Conservation (phyloP, 768 basidiomycete species). For the Fomitopsis serialis region DNA sequence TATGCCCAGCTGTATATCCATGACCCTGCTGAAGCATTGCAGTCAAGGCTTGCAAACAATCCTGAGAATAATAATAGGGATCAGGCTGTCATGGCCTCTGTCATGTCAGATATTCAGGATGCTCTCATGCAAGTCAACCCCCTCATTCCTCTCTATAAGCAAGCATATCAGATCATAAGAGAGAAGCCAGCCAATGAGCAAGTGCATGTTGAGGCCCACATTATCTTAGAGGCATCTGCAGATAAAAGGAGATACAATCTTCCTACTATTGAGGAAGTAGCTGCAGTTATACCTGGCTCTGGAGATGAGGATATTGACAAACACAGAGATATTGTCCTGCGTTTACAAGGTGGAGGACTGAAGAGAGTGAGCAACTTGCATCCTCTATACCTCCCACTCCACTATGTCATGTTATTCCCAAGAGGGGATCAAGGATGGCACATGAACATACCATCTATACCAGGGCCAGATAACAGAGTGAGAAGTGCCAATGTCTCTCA, state of each 20-base stretch:
- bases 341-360: conserved; percentile 19
- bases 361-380: conserved; percentile 28
- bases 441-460: conserved; percentile 16
- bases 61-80: background rate
- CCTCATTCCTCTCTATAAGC: conserved; percentile 8
- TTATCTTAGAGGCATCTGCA: conserved; percentile 6
- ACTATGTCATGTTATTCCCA: conserved; percentile 43
- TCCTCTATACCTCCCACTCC: conserved; percentile 31
- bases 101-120: conserved; percentile 10
- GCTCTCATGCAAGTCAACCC: conserved; percentile 7
- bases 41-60: conserved; percentile 13
- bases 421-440: conserved; percentile 35
- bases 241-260: conserved; percentile 39
- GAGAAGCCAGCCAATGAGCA: background rate
- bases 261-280: no score
- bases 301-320: conserved; percentile 9
- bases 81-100: conserved; percentile 1
- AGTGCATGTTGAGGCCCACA: conserved; percentile 2
- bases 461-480: background rate
- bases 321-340: conserved; percentile 31
- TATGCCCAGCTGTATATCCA: conserved; percentile 40
- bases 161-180: conserved; percentile 10
- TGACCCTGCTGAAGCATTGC: conserved; percentile 31
- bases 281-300: conserved; percentile 35
- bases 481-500: conserved; percentile 22